Evolutionary conservation across 2,329 filamentous ascomycete genomes (phyloP).

Genomic region (Didymellaceae sp.): DNA sequence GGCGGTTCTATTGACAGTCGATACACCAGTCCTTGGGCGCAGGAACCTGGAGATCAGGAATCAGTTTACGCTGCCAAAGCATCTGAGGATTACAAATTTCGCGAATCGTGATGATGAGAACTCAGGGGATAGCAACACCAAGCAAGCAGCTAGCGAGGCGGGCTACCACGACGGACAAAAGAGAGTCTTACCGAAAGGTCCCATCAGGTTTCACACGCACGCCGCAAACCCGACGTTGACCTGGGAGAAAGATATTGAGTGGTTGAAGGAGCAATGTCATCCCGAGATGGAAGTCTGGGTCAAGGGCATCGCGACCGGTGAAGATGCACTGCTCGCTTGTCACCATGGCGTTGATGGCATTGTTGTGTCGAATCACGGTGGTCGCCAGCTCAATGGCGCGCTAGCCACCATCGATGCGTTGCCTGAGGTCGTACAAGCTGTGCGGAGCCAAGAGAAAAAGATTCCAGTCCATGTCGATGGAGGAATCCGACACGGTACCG

Average conservation of each 20-base stretch:
- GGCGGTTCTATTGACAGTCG: conserved; percentile 35
- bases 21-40: conserved; percentile 33
- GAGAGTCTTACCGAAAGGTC: conserved; percentile 19
- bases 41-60: conserved; percentile 35
- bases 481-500: conserved; percentile 84
- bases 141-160: neutral
- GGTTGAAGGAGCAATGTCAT: conserved; percentile 27
- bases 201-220: conserved; percentile 29
- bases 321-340: conserved; percentile 52
- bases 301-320: conserved; percentile 51
- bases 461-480: conserved; percentile 86
- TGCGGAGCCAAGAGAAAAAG: conserved; percentile 48
- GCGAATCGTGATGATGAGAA: conserved; percentile 11
- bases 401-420: conserved; percentile 46
- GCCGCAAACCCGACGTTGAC: conserved; percentile 30
- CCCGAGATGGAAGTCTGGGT: conserved; percentile 48
- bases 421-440: conserved; percentile 64
- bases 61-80: conserved; percentile 32
- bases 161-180: conserved; percentile 12
- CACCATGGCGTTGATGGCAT: conserved; percentile 55
- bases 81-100: conserved; percentile 34
- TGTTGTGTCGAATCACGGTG: conserved; percentile 60
- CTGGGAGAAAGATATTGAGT: conserved; percentile 35
- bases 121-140: conserved; percentile 1
- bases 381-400: conserved; percentile 57